These are phyloP conservation scores for Aeminium ludgeri DNA, from an alignment of 495 filamentous ascomycete species.

Conservation along the genomic window DNA sequence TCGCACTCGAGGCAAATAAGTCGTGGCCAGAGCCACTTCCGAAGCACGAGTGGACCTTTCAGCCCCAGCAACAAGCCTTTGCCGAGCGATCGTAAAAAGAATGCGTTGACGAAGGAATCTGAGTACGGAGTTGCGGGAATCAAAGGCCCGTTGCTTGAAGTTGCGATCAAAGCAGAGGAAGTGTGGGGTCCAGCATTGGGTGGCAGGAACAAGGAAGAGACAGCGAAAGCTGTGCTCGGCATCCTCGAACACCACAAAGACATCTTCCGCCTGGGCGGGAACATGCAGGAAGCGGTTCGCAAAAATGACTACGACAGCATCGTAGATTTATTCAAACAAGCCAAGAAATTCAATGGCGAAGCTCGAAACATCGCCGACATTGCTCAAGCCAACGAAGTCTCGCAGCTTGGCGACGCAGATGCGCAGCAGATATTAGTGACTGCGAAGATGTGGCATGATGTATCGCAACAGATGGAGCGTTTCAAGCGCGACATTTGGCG, in stretches of 20 bases:
- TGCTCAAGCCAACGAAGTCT: conserved; percentile 29
- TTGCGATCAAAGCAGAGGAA: conserved; percentile 84
- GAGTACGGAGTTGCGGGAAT: conserved; percentile 90
- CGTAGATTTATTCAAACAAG: conserved; percentile 69
- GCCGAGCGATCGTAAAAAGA: conserved; percentile 51
- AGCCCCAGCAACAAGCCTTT: conserved; percentile 22
- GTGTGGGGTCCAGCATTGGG: conserved; percentile 90
- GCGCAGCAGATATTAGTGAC: conserved; percentile 72
- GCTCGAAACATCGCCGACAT: conserved; percentile 44
- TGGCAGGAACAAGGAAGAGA: conserved; percentile 80
- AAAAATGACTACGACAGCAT: conserved; percentile 74
- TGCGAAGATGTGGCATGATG: conserved; percentile 87
- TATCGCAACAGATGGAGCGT: conserved; percentile 60
- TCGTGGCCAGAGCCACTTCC: conserved; percentile 41
- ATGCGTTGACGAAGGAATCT: conserved; percentile 78
- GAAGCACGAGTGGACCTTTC: conserved; percentile 33
- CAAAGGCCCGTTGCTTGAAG: conserved; percentile 68
- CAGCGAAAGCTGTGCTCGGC: conserved; percentile 53
- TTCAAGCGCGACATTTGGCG: conserved; percentile 87
- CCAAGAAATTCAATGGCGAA: conserved; percentile 56
- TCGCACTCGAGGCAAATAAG: conserved; percentile 44
- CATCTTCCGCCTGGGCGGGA: conserved; percentile 59
- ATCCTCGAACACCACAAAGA: conserved; percentile 62
- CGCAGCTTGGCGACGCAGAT: conserved; percentile 50
- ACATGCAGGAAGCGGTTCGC: conserved; percentile 71